Evolutionary conservation across 805 yeast genomes (phyloP).

Genomic region (Scheffersomyces coipomensis): DNA sequence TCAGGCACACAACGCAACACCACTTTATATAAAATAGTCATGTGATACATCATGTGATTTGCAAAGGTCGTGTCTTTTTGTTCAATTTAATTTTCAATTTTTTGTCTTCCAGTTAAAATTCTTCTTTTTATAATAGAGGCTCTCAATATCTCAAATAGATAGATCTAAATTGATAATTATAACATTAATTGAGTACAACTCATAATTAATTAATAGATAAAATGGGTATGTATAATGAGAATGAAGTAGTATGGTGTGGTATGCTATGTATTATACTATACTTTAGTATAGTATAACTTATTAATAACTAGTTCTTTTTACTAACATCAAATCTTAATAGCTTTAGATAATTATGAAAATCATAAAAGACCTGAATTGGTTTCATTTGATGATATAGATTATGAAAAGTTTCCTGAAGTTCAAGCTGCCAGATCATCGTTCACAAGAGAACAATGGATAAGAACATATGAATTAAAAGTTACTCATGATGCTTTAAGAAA

Average conservation of each 20-base stretch:
- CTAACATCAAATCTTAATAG: slow-evolving; percentile 11
- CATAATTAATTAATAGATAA: too few relatives aligned
- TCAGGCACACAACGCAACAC: too few relatives aligned
- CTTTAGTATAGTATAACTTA: too few relatives aligned
- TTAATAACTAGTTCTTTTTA: too few relatives aligned
- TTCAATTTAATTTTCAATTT: not conserved
- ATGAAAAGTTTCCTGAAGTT: slow-evolving; percentile 60
- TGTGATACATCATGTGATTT: slow-evolving; percentile 9
- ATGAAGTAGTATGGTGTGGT: too few relatives aligned
- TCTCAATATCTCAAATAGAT: too few relatives aligned
- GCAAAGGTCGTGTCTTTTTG: not conserved
- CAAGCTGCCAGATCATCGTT: slow-evolving; percentile 74
- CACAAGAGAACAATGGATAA: slow-evolving; percentile 78
- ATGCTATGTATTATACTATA: too few relatives aligned
- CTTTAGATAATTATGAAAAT: slow-evolving; percentile 32
- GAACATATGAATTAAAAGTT: slow-evolving; percentile 63
- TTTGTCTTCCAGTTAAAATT: slow-evolving; percentile 27
- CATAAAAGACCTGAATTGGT: slow-evolving; percentile 66
- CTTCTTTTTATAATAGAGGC: slow-evolving; percentile 21
- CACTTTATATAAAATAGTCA: too few relatives aligned
- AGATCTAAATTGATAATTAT: too few relatives aligned
- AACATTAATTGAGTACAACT: too few relatives aligned
- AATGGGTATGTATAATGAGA: too few relatives aligned
- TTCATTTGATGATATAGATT: slow-evolving; percentile 81
- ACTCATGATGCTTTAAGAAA: slow-evolving; percentile 73